phyloP scores from a whole-genome alignment of 129 eudicot species.

The Mikania micrantha region DNA sequence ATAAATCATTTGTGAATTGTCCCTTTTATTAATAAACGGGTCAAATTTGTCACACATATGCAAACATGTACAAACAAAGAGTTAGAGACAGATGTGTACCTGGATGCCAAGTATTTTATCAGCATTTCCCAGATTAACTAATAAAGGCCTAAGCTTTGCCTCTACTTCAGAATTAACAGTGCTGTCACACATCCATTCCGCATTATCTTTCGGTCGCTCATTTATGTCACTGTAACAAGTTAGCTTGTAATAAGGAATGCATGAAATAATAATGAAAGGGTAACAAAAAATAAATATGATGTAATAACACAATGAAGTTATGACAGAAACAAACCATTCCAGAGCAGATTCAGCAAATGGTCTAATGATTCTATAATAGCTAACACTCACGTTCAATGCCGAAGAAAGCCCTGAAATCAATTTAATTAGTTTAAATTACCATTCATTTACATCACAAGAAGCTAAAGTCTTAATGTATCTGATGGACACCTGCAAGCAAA shows the following conservation, averaged over 20 bases:
- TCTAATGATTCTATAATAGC: slow-evolving; percentile 77
- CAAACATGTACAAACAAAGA: background rate
- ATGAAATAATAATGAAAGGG: background rate
- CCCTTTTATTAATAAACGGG: background rate
- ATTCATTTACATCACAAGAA: background rate
- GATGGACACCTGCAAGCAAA: slow-evolving; percentile 74
- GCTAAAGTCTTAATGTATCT: slow-evolving; percentile 10
- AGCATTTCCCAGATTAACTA: slow-evolving; percentile 63
- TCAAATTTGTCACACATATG: background rate
- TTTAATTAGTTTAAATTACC: slow-evolving; percentile 12
- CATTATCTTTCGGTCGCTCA: slow-evolving; percentile 42
- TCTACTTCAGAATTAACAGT: slow-evolving; percentile 76
- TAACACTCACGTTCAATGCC: slow-evolving; percentile 59
- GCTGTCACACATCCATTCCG: slow-evolving; percentile 62
- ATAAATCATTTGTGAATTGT: background rate
- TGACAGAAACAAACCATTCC: slow-evolving; percentile 45
- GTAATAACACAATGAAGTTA: background rate
- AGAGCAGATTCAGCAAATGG: slow-evolving; percentile 95
- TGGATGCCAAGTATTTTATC: slow-evolving; percentile 90
- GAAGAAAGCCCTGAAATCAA: slow-evolving; percentile 76
- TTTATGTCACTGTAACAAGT: slow-evolving; percentile 51
- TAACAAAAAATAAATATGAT: background rate
- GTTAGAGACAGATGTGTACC: slow-evolving; percentile 32
- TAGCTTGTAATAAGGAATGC: slow-evolving; percentile 4
- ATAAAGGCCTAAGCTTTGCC: slow-evolving; percentile 52